Evolutionary conservation across 2,329 filamentous ascomycete genomes (phyloP).

Genomic region (Ceratocystis diversiconidia): DNA sequence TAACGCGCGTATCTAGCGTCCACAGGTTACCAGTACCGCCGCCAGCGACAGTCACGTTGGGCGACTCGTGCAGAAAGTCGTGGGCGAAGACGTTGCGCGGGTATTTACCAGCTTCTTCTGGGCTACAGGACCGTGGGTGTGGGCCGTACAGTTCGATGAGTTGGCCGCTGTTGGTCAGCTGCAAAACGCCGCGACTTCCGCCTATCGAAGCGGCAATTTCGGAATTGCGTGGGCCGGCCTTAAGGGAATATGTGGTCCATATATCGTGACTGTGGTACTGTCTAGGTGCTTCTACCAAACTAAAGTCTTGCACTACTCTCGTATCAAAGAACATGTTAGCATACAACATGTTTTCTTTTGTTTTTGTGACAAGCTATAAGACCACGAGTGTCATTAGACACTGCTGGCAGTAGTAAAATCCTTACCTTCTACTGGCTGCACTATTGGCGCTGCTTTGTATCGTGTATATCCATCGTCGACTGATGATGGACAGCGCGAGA

Average conservation of each 20-base stretch:
- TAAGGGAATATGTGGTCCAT: conserved; percentile 27
- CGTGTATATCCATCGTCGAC: background rate
- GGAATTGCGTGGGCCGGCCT: conserved; percentile 38
- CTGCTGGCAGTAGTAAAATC: background rate
- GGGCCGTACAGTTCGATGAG: background rate
- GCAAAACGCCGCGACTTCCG: conserved; percentile 13
- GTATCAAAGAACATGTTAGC: background rate
- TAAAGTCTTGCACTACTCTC: conserved; percentile 10
- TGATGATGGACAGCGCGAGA: conserved; percentile 1
- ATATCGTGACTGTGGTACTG: conserved; percentile 1
- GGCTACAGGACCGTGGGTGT: conserved; percentile 1
- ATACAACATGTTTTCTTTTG: background rate
- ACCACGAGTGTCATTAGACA: too few species aligned
- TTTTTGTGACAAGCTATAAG: too few species aligned
- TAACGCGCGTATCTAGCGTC: conserved; percentile 14
- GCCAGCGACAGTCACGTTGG: conserved; percentile 15
- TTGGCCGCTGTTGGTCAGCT: conserved; percentile 1
- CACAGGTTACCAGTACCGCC: conserved; percentile 12
- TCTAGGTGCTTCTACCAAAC: conserved; percentile 3
- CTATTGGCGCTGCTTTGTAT: background rate
- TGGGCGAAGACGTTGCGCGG: conserved; percentile 15
- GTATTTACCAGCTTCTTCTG: conserved; percentile 4
- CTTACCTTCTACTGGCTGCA: conserved; percentile 6
- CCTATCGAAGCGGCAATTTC: conserved; percentile 23
- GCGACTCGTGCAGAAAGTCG: conserved; percentile 14